Conservation (phyloP, 2,329 filamentous ascomycete species). For the Cladobotryum protrusum region DNA sequence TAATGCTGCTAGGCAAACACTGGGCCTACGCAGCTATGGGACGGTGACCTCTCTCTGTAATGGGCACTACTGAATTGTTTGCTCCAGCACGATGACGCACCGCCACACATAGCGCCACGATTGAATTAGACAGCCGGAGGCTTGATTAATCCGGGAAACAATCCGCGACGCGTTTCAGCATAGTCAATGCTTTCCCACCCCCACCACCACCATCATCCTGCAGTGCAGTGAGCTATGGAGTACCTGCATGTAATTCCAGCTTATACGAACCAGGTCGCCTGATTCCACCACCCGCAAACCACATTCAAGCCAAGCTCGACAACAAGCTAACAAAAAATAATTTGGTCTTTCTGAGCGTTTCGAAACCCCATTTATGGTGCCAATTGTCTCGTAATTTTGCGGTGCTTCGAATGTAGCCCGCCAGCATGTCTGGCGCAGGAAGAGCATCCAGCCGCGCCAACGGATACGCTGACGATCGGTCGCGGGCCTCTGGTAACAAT, state of each 20-base stretch:
- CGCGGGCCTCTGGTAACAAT: constrained; percentile 31
- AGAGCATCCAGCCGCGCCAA: constrained; percentile 37
- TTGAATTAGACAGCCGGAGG: neutral
- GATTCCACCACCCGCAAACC: too few relatives aligned
- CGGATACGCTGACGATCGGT: constrained; percentile 32
- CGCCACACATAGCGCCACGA: constrained; percentile 5
- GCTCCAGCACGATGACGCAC: constrained; percentile 1
- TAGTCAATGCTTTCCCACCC: neutral
- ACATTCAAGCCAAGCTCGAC: neutral
- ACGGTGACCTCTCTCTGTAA: neutral
- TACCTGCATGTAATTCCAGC: neutral
- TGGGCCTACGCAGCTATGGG: constrained; percentile 26
- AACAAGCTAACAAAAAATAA: too few relatives aligned
- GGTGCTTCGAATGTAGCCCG: constrained; percentile 30
- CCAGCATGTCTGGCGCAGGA: constrained; percentile 36
- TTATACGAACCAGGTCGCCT: too few relatives aligned
- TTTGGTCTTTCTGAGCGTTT: neutral
- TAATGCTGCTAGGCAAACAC: constrained; percentile 29
- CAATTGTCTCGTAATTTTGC: constrained; percentile 1
- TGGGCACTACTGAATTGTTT: constrained; percentile 1
- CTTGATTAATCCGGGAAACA: constrained; percentile 7
- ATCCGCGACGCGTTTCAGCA: constrained; percentile 9
- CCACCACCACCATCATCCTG: constrained; percentile 7
- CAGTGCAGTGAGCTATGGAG: neutral
- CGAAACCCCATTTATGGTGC: neutral